A percentile compares a stretch with the other conserved stretches of the same genome.
These are phyloP conservation scores for Aquilaria agallochum DNA, from an alignment of 441 rosid species.

Conservation along the genomic window DNA sequence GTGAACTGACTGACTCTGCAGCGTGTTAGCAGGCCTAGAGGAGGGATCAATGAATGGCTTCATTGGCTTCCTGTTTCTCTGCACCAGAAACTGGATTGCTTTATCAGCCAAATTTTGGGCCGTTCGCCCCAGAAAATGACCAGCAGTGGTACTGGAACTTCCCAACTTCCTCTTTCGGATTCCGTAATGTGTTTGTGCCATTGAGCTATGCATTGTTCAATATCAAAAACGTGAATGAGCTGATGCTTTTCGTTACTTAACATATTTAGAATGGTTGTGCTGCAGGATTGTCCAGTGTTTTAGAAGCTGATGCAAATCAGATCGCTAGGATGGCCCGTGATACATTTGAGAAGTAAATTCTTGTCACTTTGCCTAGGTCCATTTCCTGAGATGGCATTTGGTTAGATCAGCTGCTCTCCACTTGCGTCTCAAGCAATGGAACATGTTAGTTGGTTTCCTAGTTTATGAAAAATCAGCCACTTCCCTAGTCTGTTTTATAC, in stretches of 20 bases:
- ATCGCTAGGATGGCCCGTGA: slow-evolving; percentile 50
- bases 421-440: not conserved
- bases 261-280: slow-evolving; percentile 1
- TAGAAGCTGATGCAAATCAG: slow-evolving; percentile 49
- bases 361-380: slow-evolving; percentile 1
- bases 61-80: slow-evolving; percentile 51
- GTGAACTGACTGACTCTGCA: slow-evolving; percentile 12
- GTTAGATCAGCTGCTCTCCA: not conserved
- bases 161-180: no score
- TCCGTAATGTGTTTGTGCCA: no score
- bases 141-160: slow-evolving; percentile 9
- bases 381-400: not conserved
- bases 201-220: no score
- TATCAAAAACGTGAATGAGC: not conserved
- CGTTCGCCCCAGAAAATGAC: slow-evolving; percentile 18
- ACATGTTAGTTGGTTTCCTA: not conserved
- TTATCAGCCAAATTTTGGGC: slow-evolving; percentile 26
- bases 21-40: slow-evolving; percentile 53
- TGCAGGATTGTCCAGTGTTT: slow-evolving; percentile 31
- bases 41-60: slow-evolving; percentile 55
- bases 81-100: slow-evolving; percentile 25
- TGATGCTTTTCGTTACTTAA: no score
- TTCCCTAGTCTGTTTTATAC: no score
- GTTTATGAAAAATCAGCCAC: no score
- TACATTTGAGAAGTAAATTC: slow-evolving; percentile 41